Percentiles rank a stretch among this genome's conserved stretches.
Conservation (phyloP, 1,284 basidiomycete genomes). For the Garcileccinum viscosum region DNA sequence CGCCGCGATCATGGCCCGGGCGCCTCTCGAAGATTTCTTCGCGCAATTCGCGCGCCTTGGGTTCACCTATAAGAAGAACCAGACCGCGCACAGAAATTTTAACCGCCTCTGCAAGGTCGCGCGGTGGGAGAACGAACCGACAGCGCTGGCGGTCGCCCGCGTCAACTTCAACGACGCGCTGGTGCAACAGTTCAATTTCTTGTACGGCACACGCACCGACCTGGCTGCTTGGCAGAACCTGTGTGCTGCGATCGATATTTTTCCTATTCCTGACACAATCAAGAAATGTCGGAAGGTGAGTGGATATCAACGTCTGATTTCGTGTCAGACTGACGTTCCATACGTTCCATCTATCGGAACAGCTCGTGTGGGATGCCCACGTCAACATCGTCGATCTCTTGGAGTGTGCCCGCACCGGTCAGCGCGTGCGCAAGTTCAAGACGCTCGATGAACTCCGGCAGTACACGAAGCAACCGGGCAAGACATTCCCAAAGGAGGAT, state of each 20-base stretch:
- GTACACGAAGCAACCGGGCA: slow-evolving; percentile 9
- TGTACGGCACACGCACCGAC: slow-evolving; percentile 9
- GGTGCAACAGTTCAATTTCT: slow-evolving; percentile 19
- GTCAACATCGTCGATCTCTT: slow-evolving; percentile 26
- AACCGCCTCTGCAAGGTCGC: slow-evolving; percentile 1
- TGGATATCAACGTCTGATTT: not conserved
- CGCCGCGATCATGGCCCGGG: slow-evolving; percentile 9
- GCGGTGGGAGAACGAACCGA: not conserved
- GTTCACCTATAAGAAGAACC: slow-evolving; percentile 5
- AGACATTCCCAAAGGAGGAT: slow-evolving; percentile 12
- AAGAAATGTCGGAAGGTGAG: slow-evolving; percentile 12
- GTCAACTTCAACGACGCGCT: slow-evolving; percentile 17
- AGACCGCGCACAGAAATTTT: slow-evolving; percentile 20
- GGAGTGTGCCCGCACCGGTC: slow-evolving; percentile 15
- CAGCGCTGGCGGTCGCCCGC: not conserved
- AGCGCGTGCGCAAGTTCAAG: slow-evolving; percentile 6
- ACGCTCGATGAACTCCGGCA: slow-evolving; percentile 16
- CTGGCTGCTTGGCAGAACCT: slow-evolving; percentile 21
- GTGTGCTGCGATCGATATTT: slow-evolving; percentile 16
- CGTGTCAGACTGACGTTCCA: not conserved
- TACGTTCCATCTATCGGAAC: not conserved
- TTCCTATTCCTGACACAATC: slow-evolving; percentile 14
- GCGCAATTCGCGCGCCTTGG: slow-evolving; percentile 17
- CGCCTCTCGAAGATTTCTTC: slow-evolving; percentile 24
- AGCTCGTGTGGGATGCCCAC: slow-evolving; percentile 24